Percentiles rank a stretch among this genome's conserved stretches.
These are phyloP conservation scores for Xylaria curta DNA, from an alignment of 495 filamentous ascomycete species.

Conservation along the genomic window DNA sequence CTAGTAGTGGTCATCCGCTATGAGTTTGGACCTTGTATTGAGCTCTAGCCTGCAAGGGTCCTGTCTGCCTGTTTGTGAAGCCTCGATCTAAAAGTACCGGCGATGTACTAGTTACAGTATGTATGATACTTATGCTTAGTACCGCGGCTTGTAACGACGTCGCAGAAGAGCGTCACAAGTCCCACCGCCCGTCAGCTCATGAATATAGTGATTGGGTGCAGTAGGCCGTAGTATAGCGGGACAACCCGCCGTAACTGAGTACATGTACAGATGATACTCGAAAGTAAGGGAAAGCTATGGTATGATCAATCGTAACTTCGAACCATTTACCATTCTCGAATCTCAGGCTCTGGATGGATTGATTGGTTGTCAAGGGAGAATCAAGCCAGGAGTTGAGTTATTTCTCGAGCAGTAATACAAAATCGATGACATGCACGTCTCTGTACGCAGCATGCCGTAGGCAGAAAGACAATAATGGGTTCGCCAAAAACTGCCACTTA, in stretches of 20 bases:
- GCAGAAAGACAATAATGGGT: not conserved
- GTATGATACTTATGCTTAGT: not conserved
- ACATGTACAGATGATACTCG: not conserved
- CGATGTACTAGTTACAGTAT: conserved; percentile 2
- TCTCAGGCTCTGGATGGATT: not conserved
- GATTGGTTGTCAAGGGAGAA: not conserved
- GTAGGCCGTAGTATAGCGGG: conserved; percentile 6
- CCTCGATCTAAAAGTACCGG: conserved; percentile 7
- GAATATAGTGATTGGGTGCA: conserved; percentile 10
- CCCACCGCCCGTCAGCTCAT: not conserved
- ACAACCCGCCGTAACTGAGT: conserved; percentile 11
- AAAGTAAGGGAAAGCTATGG: not conserved
- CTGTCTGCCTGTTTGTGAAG: conserved; percentile 14
- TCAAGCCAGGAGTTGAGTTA: not conserved
- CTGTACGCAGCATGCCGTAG: not conserved
- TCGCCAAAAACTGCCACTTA: conserved; percentile 20
- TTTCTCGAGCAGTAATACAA: not conserved
- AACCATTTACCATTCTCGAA: not conserved
- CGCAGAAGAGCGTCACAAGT: not conserved
- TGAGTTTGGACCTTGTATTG: not conserved
- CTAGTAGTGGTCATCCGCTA: conserved; percentile 16
- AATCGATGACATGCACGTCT: not conserved
- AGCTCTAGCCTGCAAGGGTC: conserved; percentile 3
- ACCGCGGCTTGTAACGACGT: conserved; percentile 1
- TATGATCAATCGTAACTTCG: not conserved